Percentiles rank a stretch among this genome's conserved stretches.
These are phyloP conservation scores for Guadua angustifolia DNA, from an alignment of 176 grass and related monocot species.

Conservation along the genomic window DNA sequence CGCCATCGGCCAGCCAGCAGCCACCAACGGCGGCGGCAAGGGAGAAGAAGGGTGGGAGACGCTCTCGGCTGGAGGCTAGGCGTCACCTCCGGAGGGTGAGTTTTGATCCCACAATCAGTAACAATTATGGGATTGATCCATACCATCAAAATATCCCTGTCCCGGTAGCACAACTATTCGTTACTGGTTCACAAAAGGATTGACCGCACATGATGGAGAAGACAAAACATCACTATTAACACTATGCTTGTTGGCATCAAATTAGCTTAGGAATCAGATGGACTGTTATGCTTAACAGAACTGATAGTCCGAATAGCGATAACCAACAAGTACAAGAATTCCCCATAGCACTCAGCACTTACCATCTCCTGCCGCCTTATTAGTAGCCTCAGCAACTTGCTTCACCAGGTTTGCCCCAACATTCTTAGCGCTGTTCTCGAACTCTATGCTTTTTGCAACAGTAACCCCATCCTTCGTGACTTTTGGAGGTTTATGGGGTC, in stretches of 20 bases:
- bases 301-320: background rate
- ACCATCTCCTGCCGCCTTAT: slow-evolving; percentile 91
- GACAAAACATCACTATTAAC: background rate
- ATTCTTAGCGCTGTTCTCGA: slow-evolving; percentile 77
- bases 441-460: slow-evolving; percentile 91
- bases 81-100: too few species aligned
- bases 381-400: slow-evolving; percentile 87
- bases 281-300: slow-evolving; percentile 1
- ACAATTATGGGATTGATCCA: too few species aligned
- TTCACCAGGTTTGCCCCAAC: slow-evolving; percentile 88
- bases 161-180: background rate
- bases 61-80: too few species aligned
- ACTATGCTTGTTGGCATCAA: background rate
- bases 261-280: background rate
- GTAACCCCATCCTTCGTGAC: slow-evolving; percentile 96
- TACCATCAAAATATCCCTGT: background rate
- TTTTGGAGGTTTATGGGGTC: slow-evolving; percentile 51
- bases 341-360: background rate
- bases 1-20: too few species aligned
- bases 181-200: slow-evolving; percentile 4
- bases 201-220: background rate
- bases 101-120: too few species aligned
- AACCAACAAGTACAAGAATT: background rate
- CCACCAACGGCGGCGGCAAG: too few species aligned
- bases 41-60: too few species aligned